phyloP scores from a whole-genome alignment of 441 rosid genomes.

The Omphalea diandra region DNA sequence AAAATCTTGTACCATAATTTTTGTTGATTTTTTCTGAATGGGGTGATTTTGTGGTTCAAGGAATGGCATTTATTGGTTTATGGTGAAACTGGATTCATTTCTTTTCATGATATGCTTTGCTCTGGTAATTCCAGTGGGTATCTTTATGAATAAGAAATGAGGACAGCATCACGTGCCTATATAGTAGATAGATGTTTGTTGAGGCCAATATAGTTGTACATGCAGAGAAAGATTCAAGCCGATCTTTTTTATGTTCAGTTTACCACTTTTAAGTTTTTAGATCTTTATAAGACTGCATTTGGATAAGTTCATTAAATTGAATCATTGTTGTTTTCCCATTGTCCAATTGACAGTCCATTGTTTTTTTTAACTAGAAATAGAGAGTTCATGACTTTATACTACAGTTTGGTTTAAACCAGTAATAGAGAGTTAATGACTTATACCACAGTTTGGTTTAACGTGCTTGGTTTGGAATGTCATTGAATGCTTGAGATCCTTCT shows the following conservation, averaged over 20 bases:
- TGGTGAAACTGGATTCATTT: not conserved
- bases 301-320: not conserved
- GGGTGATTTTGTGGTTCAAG: not conserved
- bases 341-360: not conserved
- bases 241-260: not conserved
- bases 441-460: not conserved
- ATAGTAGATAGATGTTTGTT: not conserved
- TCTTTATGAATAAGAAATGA: not conserved
- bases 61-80: not conserved
- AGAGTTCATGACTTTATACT: too few species aligned
- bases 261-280: not conserved
- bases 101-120: not conserved
- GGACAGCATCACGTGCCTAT: not conserved
- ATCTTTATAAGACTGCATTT: not conserved
- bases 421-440: too few species aligned
- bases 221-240: not conserved
- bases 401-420: not conserved
- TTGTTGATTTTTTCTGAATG: not conserved
- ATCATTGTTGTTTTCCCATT: too few species aligned
- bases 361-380: not conserved
- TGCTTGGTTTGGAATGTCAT: not conserved
- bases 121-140: not conserved
- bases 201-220: not conserved
- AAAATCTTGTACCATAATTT: not conserved
- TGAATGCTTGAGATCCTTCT: not conserved